Evolutionary conservation across 2,329 filamentous ascomycete species (phyloP), one percentile per base, ranked within the genome.

Genomic region (Talaromyces sp.): DNA sequence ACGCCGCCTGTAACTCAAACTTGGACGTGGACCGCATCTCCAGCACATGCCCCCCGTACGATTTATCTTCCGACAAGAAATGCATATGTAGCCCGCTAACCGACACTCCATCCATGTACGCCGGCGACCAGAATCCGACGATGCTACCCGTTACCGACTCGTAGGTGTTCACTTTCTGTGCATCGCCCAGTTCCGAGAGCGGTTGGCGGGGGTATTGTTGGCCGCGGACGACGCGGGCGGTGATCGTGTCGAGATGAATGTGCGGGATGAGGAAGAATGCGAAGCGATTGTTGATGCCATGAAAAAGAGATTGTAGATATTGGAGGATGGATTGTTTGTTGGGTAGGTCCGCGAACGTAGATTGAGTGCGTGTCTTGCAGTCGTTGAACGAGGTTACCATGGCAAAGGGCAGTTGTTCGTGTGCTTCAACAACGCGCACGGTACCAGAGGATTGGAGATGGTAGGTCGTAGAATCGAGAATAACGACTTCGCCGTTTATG

Each of bases 401-500:
- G 13, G 64, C 64, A 24, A 66, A 66, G 1, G 64, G 64, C 5
- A 66, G 64, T 13, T 63, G 60, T 60, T 66, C 60, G 24, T 63
- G 60, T 22, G 14, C 47, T 10, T 63, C 56, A 13, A 63, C 64
- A 14, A 66, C 22, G 19, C 64, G 64, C 6, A 66, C 61, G 0
- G 45, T 31, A 31, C 64, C 60, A 2, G 60, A 52, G 13, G 64
- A 41, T 41, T 63, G 60, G 27, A 66, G 27, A 41, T 66, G 64
- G 49, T 66, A 66, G 8, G 64, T 50, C 24, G 31, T 57, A 22
- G 54, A 60, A 56, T 66, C 60, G 56, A 66, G 60, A 7, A 66
- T 63, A 22, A 66, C 56, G n/a, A 66, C 64, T 22, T 66, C 64
- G 37, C 64, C 64, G 56, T 66, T 66, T 47, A 66, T 66, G 16